These are phyloP conservation scores for Solanum medicagineum DNA, from an alignment of 257 asterid species.

Conservation along the genomic window DNA sequence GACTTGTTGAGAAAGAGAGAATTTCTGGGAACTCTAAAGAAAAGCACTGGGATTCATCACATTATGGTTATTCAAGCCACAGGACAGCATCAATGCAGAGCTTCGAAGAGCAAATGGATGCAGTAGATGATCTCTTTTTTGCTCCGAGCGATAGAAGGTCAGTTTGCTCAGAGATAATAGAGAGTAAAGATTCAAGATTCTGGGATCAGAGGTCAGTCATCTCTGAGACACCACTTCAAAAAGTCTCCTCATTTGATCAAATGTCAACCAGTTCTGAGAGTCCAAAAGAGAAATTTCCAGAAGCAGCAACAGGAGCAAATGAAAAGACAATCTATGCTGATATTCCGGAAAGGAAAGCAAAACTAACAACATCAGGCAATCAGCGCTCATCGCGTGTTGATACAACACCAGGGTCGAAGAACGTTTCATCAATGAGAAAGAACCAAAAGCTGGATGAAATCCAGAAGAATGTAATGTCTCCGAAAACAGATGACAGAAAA, in stretches of 20 bases:
- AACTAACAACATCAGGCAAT: background rate
- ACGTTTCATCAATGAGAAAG: background rate
- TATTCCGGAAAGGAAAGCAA: background rate
- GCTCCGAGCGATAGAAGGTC: conserved; percentile 48
- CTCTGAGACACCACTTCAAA: conserved; percentile 36
- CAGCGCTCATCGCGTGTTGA: conserved; percentile 2
- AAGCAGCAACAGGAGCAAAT: background rate
- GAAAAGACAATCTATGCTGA: background rate
- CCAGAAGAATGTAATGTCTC: conserved; percentile 4
- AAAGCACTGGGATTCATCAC: conserved; percentile 32
- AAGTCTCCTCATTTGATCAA: conserved; percentile 6
- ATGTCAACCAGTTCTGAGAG: conserved; percentile 3
- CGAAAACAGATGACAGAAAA: conserved; percentile 19
- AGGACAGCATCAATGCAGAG: conserved; percentile 24
- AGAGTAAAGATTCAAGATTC: background rate
- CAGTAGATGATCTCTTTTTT: conserved; percentile 62
- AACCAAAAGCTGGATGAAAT: conserved; percentile 12
- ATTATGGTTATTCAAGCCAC: conserved; percentile 16
- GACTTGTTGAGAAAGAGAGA: conserved; percentile 52
- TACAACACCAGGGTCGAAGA: background rate
- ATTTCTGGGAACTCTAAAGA: conserved; percentile 8
- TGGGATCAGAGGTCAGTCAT: conserved; percentile 1
- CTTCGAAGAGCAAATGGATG: conserved; percentile 41
- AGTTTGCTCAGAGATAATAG: conserved; percentile 27
- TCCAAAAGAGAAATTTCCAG: conserved; percentile 14